Evolutionary conservation across 2,329 filamentous ascomycete genomes (phyloP), one percentile per base, ranked within the genome.

Genomic region (Sordariomycetes sp.): DNA sequence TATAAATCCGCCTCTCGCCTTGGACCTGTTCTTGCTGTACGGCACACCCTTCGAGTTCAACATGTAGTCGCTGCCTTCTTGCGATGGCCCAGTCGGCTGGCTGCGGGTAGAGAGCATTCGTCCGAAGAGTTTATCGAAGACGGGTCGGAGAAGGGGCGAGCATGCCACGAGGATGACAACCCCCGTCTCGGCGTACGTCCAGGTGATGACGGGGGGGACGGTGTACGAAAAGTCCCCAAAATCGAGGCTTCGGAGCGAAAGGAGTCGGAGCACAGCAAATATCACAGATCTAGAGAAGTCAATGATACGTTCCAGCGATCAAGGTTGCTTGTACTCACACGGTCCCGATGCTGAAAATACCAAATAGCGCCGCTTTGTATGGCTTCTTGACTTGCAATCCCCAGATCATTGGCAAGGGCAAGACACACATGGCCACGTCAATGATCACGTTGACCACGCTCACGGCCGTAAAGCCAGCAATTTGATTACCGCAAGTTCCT

Each of bases 391-490:
- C 51, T 30, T 61, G 51, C 27, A 63, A 45, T 18, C 44, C 46
- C 42, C 53, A 54, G 10, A 64, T 50, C 30, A 53, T 57, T n/a
- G 51, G 53, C 4, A 64, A 42, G 11, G 60, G 59, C 16, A 64
- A 46, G 15, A 55, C 26, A 30, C 62, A 46, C 37, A 64, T 60
- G 28, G 53, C 42, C 8, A 60, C 39, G 38, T 64, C 60, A 12
- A 55, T 52, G 12, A 57, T 40, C 32, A 62, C 56, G 38, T 62
- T 63, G 40, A 61, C 54, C 4, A 54, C 51, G 14, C 57, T 57
- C 33, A 59, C 57, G 20, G 54, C 57, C 23, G 59, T 57, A 35
- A 57, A 62, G 14, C 52, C 52, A 6, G 52, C 50, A 24, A 54
- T 50, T 28, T 59, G 49, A 38, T 59, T 49, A 16, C 57, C 57